A percentile compares a stretch with the other conserved stretches of the same genome.
phyloP scores from a whole-genome alignment of 2,329 filamentous ascomycete genomes.

The Colletotrichum somersetense region DNA sequence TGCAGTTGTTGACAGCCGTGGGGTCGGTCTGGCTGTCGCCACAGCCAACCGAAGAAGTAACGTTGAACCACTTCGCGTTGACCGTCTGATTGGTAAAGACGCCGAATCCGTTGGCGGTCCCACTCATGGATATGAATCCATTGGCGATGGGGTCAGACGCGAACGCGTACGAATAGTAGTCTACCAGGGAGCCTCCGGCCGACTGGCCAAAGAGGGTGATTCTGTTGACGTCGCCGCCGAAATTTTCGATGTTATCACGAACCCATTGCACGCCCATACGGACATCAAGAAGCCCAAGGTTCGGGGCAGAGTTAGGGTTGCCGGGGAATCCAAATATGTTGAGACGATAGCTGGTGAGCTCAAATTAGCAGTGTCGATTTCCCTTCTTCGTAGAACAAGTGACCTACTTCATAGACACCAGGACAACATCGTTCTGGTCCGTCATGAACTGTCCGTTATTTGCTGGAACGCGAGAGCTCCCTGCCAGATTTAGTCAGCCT shows the following conservation, averaged over 20 bases:
- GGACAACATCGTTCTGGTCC: slow-evolving; percentile 58
- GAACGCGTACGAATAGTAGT: slow-evolving; percentile 65
- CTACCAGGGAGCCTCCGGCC: slow-evolving; percentile 48
- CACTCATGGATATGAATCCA: slow-evolving; percentile 62
- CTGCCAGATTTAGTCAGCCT: slow-evolving; percentile 51
- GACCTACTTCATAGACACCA: slow-evolving; percentile 58
- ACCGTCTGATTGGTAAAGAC: slow-evolving; percentile 45
- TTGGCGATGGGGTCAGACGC: slow-evolving; percentile 61
- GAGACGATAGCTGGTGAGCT: slow-evolving; percentile 52
- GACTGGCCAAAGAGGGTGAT: slow-evolving; percentile 54
- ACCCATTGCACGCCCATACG: slow-evolving; percentile 65
- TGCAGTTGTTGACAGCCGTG: slow-evolving; percentile 44
- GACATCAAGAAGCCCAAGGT: slow-evolving; percentile 67
- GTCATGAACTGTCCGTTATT: slow-evolving; percentile 8
- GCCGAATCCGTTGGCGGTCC: slow-evolving; percentile 42
- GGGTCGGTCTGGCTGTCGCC: slow-evolving; percentile 45
- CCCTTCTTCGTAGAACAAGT: neutral
- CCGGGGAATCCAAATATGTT: slow-evolving; percentile 59
- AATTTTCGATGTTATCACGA: slow-evolving; percentile 60
- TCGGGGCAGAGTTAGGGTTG: slow-evolving; percentile 46
- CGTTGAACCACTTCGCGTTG: slow-evolving; percentile 40
- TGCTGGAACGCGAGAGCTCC: slow-evolving; percentile 46
- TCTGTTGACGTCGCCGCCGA: slow-evolving; percentile 62
- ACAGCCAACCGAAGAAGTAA: slow-evolving; percentile 46
- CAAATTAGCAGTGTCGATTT: neutral